Evolutionary conservation across 163 green algal species (phyloP).

Genomic region (Chlamydomonas reinhardtii): DNA sequence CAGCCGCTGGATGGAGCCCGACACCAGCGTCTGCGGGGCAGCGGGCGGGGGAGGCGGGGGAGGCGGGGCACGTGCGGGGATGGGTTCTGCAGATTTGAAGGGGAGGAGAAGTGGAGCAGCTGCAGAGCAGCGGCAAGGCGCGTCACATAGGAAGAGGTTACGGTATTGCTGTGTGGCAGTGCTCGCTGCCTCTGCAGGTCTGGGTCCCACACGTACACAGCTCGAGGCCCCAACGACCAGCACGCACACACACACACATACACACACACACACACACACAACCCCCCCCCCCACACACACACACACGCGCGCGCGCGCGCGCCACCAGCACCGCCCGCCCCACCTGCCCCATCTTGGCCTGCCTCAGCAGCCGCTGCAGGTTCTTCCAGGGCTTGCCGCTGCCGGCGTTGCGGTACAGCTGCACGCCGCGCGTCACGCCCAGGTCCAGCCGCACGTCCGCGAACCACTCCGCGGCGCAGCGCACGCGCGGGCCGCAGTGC

Average conservation of each 20-base stretch:
- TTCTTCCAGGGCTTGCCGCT: slow-evolving; percentile 40
- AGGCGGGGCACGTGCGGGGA: neutral
- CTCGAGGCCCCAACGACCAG: too few relatives aligned
- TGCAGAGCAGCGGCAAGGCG: too few relatives aligned
- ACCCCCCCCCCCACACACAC: neutral
- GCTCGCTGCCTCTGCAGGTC: too few relatives aligned
- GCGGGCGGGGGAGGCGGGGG: neutral
- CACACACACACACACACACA: too few relatives aligned
- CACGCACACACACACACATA: too few relatives aligned
- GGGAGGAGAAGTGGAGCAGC: neutral
- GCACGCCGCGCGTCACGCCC: neutral
- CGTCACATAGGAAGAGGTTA: too few relatives aligned
- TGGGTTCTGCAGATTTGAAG: neutral
- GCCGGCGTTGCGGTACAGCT: slow-evolving; percentile 15
- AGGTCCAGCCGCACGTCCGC: slow-evolving; percentile 32
- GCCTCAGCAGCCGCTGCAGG: slow-evolving; percentile 24
- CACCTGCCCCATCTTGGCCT: slow-evolving; percentile 18
- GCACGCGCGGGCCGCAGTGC: slow-evolving; percentile 20
- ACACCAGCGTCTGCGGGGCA: slow-evolving; percentile 6
- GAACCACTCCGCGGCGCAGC: slow-evolving; percentile 39
- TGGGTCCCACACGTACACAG: too few relatives aligned
- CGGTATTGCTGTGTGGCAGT: too few relatives aligned
- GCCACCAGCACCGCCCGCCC: neutral
- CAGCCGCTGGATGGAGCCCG: slow-evolving; percentile 5
- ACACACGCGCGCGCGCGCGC: neutral